phyloP scores from a whole-genome alignment of 129 eudicot genomes.

The Flaveria sonorensis region DNA sequence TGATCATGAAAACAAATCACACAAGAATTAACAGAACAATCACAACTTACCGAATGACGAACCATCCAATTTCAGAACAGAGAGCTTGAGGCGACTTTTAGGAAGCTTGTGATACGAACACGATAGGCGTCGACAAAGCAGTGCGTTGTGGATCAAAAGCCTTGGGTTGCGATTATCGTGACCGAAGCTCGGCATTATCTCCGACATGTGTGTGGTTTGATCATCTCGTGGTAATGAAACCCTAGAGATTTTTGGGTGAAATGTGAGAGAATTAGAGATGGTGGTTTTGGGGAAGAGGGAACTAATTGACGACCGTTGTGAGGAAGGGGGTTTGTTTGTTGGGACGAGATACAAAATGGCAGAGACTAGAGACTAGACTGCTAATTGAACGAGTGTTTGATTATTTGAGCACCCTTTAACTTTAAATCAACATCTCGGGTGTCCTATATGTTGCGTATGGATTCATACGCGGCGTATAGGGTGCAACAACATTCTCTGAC shows the following conservation, averaged over 20 bases:
- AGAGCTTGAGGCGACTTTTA: conserved; percentile 47
- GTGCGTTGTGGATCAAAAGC: conserved; percentile 36
- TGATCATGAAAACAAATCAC: not conserved
- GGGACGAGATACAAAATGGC: conserved; percentile 23
- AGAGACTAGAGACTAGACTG: too few relatives aligned
- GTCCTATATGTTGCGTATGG: too few relatives aligned
- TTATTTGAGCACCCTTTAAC: too few relatives aligned
- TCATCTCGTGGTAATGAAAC: not conserved
- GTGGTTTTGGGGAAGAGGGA: conserved; percentile 21
- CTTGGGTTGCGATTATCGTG: conserved; percentile 33
- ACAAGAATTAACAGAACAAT: not conserved
- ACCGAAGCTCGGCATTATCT: conserved; percentile 34
- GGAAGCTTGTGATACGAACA: conserved; percentile 63
- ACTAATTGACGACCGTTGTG: conserved; percentile 40
- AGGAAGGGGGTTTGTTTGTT: conserved; percentile 6
- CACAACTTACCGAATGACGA: conserved; percentile 49
- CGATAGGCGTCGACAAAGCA: conserved; percentile 33
- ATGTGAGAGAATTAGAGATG: conserved; percentile 21
- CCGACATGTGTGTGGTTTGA: conserved; percentile 17
- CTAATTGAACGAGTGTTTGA: too few relatives aligned
- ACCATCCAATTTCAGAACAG: conserved; percentile 70
- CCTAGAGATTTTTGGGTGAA: conserved; percentile 13
- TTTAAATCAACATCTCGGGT: too few relatives aligned
- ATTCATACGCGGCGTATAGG: too few relatives aligned
- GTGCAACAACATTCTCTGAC: too few relatives aligned